Conservation (phyloP, 164 flowering plant species). For the Amborella trichopoda region DNA sequence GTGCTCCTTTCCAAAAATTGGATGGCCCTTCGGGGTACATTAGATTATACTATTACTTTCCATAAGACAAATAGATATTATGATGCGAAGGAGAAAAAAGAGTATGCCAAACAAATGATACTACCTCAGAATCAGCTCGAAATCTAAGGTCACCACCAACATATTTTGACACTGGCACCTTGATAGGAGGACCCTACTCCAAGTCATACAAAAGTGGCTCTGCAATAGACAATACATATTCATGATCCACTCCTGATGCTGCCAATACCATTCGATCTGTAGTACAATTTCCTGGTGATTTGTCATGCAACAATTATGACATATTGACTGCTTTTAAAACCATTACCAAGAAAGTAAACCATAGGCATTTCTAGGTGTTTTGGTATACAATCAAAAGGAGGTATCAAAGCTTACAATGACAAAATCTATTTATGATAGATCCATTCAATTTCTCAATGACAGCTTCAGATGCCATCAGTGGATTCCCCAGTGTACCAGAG, state of each 20-base stretch:
- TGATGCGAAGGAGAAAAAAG: too few species aligned
- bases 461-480: slow-evolving; percentile 79
- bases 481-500: slow-evolving; percentile 63
- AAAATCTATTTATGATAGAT: slow-evolving; percentile 58
- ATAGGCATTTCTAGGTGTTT: too few species aligned
- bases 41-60: too few species aligned
- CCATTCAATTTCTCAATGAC: slow-evolving; percentile 43
- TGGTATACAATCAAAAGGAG: neutral
- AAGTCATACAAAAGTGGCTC: slow-evolving; percentile 86
- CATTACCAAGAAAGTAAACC: too few species aligned
- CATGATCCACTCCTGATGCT: slow-evolving; percentile 89
- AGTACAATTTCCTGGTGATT: slow-evolving; percentile 50
- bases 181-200: slow-evolving; percentile 31
- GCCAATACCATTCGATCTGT: slow-evolving; percentile 88
- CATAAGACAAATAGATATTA: too few species aligned
- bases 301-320: neutral
- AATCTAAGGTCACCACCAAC: slow-evolving; percentile 77
- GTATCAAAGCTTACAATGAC: slow-evolving; percentile 38
- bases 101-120: slow-evolving; percentile 9
- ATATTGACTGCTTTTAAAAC: too few species aligned
- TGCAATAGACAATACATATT: slow-evolving; percentile 58
- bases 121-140: slow-evolving; percentile 70
- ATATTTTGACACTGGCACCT: slow-evolving; percentile 55
- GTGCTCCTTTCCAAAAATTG: too few species aligned
- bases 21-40: too few species aligned